A percentile compares a stretch with the other conserved stretches of the same genome.
phyloP scores from a whole-genome alignment of 176 grass and related monocot species.

The Lolium multiflorum region DNA sequence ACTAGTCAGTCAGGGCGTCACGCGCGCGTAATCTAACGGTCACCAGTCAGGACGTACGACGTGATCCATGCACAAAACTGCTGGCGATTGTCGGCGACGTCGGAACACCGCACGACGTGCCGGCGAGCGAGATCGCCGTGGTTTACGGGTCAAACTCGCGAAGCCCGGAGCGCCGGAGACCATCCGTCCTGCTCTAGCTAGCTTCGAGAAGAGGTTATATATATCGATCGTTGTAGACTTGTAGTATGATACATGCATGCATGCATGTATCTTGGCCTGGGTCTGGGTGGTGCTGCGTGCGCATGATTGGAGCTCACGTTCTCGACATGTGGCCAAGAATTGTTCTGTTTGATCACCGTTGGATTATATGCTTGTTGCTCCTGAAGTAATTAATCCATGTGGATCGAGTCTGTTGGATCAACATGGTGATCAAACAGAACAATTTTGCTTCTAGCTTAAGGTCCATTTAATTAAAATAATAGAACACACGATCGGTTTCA shows the following conservation, averaged over 20 bases:
- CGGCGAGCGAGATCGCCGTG: neutral
- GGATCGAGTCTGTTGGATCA: neutral
- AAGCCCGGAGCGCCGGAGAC: neutral
- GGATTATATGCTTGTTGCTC: neutral
- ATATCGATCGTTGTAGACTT: neutral
- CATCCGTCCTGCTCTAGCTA: neutral
- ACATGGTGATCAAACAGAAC: too few species aligned
- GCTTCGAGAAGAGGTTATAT: neutral
- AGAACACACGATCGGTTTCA: too few species aligned
- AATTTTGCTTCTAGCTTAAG: too few species aligned
- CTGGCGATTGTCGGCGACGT: neutral
- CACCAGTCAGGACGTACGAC: neutral
- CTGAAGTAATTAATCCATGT: neutral
- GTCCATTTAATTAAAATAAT: too few species aligned
- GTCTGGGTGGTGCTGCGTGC: neutral
- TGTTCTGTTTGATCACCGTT: too few species aligned
- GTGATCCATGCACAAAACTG: neutral
- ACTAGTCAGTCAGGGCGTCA: neutral
- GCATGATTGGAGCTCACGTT: conserved; percentile 39
- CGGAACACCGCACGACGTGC: conserved; percentile 9
- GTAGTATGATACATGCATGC: too few species aligned
- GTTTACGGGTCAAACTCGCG: conserved; percentile 6
- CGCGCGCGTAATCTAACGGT: neutral
- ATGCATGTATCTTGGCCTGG: neutral
- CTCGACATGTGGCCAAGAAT: conserved; percentile 13